Conservation (phyloP, 2,329 filamentous ascomycete genomes). For the Clonostachys solani region DNA sequence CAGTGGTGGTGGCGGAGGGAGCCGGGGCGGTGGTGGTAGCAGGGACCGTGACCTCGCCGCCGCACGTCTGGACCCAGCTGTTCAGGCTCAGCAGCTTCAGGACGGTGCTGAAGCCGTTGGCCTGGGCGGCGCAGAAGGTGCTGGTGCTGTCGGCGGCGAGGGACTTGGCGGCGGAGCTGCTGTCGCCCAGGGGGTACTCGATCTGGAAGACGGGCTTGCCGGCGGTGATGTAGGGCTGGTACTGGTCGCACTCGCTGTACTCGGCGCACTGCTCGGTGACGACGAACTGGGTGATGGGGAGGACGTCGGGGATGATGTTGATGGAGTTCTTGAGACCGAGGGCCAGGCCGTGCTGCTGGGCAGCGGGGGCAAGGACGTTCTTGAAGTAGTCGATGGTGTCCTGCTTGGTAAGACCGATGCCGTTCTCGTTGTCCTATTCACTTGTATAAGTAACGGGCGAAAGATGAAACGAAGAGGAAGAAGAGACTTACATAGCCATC, state of each 20-base stretch:
- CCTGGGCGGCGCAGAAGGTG: slow-evolving; percentile 11
- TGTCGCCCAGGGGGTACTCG: slow-evolving; percentile 21
- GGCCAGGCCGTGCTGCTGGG: slow-evolving; percentile 13
- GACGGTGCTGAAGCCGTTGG: no score
- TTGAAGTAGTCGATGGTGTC: slow-evolving; percentile 21
- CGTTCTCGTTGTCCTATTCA: slow-evolving; percentile 15
- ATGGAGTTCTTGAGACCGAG: slow-evolving; percentile 27
- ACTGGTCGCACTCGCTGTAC: slow-evolving; percentile 19
- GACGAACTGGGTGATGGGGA: slow-evolving; percentile 21
- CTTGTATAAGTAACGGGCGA: slow-evolving; percentile 2
- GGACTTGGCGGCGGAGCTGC: slow-evolving; percentile 18
- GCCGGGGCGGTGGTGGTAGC: no score
- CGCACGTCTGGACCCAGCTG: no score
- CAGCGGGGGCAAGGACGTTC: slow-evolving; percentile 19
- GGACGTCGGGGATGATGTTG: slow-evolving; percentile 15
- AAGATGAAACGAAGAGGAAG: not conserved
- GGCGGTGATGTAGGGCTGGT: slow-evolving; percentile 18
- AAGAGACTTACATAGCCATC: slow-evolving; percentile 16
- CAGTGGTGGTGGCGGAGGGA: no score
- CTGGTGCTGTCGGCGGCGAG: no score
- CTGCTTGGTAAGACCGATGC: slow-evolving; percentile 17
- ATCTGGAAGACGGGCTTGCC: slow-evolving; percentile 25
- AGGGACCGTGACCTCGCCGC: no score
- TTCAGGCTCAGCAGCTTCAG: no score
- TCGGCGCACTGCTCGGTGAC: slow-evolving; percentile 28